phyloP scores from a whole-genome alignment of 2,329 filamentous ascomycete species.

The Cladorrhinum sp. region DNA sequence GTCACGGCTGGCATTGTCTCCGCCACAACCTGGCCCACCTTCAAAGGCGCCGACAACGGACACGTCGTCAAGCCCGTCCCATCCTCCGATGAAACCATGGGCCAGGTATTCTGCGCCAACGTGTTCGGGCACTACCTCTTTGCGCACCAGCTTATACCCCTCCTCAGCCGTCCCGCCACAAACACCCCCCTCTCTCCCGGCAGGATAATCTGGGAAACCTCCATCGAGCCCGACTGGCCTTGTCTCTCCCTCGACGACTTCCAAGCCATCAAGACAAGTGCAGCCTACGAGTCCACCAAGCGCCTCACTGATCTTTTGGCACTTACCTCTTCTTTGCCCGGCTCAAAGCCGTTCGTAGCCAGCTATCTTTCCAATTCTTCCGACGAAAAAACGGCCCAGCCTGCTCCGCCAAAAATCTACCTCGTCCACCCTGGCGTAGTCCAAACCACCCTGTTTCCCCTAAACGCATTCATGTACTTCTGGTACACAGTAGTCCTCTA shows the following conservation, averaged over 20 bases:
- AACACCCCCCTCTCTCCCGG: slow-evolving; percentile 44
- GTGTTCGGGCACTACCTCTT: slow-evolving; percentile 95
- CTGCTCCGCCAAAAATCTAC: slow-evolving; percentile 49
- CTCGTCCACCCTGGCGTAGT: slow-evolving; percentile 84
- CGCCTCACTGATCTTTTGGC: slow-evolving; percentile 79
- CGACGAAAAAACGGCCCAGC: slow-evolving; percentile 25
- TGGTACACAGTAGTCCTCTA: slow-evolving; percentile 67
- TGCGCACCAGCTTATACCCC: slow-evolving; percentile 71
- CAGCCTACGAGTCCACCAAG: slow-evolving; percentile 84
- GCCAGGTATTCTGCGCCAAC: slow-evolving; percentile 85
- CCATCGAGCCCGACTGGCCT: slow-evolving; percentile 61
- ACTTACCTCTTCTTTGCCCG: slow-evolving; percentile 68
- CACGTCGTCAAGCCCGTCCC: slow-evolving; percentile 43
- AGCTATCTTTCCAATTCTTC: slow-evolving; percentile 49
- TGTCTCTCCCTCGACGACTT: slow-evolving; percentile 67
- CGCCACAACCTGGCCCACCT: slow-evolving; percentile 72
- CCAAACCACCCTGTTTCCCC: slow-evolving; percentile 74
- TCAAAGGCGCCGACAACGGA: slow-evolving; percentile 61
- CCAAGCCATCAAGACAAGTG: slow-evolving; percentile 61
- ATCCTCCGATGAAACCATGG: slow-evolving; percentile 57
- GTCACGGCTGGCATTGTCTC: slow-evolving; percentile 61
- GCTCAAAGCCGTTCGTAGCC: slow-evolving; percentile 54
- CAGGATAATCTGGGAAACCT: slow-evolving; percentile 83
- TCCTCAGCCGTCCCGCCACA: slow-evolving; percentile 55
- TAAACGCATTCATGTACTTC: slow-evolving; percentile 66